Conservation (phyloP, 2,329 filamentous ascomycete genomes). For the Colletotrichum limetticola region DNA sequence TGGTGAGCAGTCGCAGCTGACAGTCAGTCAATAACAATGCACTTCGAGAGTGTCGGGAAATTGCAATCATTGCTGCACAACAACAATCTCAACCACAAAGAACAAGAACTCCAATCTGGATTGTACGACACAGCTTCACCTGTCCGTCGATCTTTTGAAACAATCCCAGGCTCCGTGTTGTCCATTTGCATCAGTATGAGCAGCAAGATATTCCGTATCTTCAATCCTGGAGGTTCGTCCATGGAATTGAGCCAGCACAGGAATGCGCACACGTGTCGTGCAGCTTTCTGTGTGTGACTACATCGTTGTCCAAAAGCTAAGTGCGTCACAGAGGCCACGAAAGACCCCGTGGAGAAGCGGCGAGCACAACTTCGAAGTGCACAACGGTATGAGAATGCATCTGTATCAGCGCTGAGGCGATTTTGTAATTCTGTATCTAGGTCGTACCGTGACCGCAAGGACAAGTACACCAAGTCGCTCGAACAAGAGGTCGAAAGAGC, state of each 20-base stretch:
- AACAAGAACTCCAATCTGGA: too few species aligned
- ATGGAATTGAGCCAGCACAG: too few species aligned
- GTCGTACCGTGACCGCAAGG: constrained; percentile 43
- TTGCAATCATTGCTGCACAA: too few species aligned
- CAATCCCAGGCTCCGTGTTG: too few species aligned
- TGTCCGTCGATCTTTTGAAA: too few species aligned
- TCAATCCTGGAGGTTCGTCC: constrained; percentile 44
- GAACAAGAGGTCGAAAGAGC: constrained; percentile 39
- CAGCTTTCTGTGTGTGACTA: background rate
- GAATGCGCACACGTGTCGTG: too few species aligned
- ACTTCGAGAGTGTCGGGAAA: too few species aligned
- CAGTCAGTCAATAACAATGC: too few species aligned
- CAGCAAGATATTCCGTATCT: constrained; percentile 45
- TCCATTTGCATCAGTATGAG: background rate
- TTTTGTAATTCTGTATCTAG: constrained; percentile 32
- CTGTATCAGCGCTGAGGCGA: background rate
- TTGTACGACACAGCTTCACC: too few species aligned
- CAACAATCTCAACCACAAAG: too few species aligned
- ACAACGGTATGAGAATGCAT: constrained; percentile 37
- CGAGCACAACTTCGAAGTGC: constrained; percentile 42
- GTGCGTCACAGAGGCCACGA: constrained; percentile 36
- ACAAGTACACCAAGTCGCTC: constrained; percentile 42
- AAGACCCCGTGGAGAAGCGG: constrained; percentile 40
- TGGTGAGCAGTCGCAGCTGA: too few species aligned
- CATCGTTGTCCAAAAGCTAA: too few species aligned